A percentile compares a stretch with the other conserved stretches of the same genome.
phyloP scores from a whole-genome alignment of 2,329 filamentous ascomycete species.

The Trichoderma breve region DNA sequence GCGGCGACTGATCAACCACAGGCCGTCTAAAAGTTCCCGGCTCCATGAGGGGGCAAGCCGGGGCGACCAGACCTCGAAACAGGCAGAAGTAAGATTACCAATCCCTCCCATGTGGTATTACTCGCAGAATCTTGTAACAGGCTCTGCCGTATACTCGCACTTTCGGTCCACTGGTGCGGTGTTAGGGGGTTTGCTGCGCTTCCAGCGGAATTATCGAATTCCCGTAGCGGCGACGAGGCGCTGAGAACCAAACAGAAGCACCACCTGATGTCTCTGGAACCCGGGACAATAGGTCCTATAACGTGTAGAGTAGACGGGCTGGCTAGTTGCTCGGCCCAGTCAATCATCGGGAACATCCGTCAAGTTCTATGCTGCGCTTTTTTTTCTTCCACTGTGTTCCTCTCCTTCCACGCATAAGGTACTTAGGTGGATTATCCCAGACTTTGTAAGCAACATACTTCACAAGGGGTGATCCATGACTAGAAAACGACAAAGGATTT shows the following conservation, averaged over 20 bases:
- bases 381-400: not conserved
- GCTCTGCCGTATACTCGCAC: not conserved
- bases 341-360: not conserved
- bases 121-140: not conserved
- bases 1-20: constrained; percentile 18
- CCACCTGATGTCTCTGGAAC: not conserved
- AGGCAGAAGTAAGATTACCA: constrained; percentile 17
- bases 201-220: constrained; percentile 13
- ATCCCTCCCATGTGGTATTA: constrained; percentile 6
- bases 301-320: not conserved
- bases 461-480: not conserved
- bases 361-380: not conserved
- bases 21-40: constrained; percentile 19
- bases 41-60: constrained; percentile 6
- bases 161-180: constrained; percentile 4
- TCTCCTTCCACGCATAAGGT: not conserved
- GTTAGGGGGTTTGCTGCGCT: constrained; percentile 1
- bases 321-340: not conserved
- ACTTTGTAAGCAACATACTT: not conserved
- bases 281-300: not conserved
- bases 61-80: constrained; percentile 4
- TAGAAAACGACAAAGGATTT: not conserved
- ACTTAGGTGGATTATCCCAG: not conserved
- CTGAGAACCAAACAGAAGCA: not conserved
- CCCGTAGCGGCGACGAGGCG: not conserved